Base-by-base conservation (phyloP, 768 basidiomycete genomes). In the Leccinum arenicola region DNA sequence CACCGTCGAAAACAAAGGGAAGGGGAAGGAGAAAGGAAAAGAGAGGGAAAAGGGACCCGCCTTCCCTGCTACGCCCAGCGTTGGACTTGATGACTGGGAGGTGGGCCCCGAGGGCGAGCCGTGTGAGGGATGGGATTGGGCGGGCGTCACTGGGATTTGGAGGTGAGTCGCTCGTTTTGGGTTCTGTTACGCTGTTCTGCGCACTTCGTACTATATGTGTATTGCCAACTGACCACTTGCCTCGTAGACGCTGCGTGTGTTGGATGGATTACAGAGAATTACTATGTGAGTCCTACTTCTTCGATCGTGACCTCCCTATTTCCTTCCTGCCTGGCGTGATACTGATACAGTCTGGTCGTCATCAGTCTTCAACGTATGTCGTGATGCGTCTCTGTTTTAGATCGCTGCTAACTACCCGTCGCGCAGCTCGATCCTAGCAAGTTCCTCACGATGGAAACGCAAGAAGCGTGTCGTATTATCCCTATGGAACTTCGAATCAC, bases 221-320 rank as follows among this genome's bases (percentile, higher is more conserved):
- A 14, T 36, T 6, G 2, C 5, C 6, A 56, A 21, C 33, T 52
- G 12, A 19, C 27, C 3, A 11, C 17, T 43, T 35, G 4, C 15
- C 12, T 35, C 35, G 14, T 61, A 84, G 83, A 58, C 81, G 84
- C 12, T 79, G 80, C 52, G 77, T 85, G 6, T 85, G 80, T 59
- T 85, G 83, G 83, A 72, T 85, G 69, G 83, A 84, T 61, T 85
- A 85, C 63, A 75, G 76, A 40, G 82, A 84, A 56, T 62, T 85
- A 3, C 66, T 85, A 7, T 65, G 84, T 84, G 62, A 68, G 83
- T 74, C 7, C 7, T 19, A 15, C 27, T 45, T 51, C 25, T 45
- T 51, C 25, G 12, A 59, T 36, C 17, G 25, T 25, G 10, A 36
- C 10, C 21, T 4, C 10, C 0, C 9, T 4, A 6, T 33, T 17